Conservation (phyloP, 2,329 filamentous ascomycete species). For the Aspergillus sp. region DNA sequence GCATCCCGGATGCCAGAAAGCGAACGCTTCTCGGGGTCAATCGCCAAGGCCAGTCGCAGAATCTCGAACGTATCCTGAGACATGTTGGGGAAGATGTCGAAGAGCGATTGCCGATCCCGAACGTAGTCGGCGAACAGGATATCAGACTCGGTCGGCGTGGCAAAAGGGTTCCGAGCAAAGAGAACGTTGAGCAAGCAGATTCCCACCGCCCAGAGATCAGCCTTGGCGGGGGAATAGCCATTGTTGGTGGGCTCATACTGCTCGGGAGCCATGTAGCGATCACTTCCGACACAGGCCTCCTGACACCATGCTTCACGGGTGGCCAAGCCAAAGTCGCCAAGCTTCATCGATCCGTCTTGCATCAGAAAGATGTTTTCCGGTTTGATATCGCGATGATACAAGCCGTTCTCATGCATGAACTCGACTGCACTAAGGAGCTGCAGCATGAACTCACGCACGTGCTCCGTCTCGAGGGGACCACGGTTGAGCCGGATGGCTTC, state of each 20-base stretch:
- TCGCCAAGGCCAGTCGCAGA: conserved; percentile 81
- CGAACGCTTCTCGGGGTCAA: conserved; percentile 88
- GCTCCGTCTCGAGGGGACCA: conserved; percentile 89
- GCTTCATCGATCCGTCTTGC: conserved; percentile 83
- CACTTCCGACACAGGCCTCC: conserved; percentile 91
- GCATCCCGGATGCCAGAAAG: conserved; percentile 74
- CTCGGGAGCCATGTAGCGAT: conserved; percentile 98
- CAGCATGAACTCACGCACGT: conserved; percentile 96
- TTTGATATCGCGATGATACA: conserved; percentile 98
- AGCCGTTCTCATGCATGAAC: conserved; percentile 84
- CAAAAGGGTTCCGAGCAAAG: conserved; percentile 96
- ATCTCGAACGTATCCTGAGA: conserved; percentile 97
- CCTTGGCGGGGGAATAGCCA: conserved; percentile 89
- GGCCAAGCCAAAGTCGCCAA: conserved; percentile 93
- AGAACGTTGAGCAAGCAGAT: conserved; percentile 95
- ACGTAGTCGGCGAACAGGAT: conserved; percentile 91
- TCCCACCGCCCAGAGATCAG: conserved; percentile 95
- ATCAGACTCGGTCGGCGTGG: conserved; percentile 84
- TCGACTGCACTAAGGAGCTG: conserved; percentile 86
- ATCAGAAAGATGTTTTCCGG: conserved; percentile 98
- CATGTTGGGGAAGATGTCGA: conserved; percentile 98
- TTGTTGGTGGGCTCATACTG: conserved; percentile 86
- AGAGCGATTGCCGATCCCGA: conserved; percentile 89
- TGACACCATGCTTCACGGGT: conserved; percentile 87
- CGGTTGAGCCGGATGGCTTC: conserved; percentile 89